A percentile compares a stretch with the other conserved stretches of the same genome.
Conservation (phyloP, 768 basidiomycete genomes). For the Cystofilobasidium macerans region DNA sequence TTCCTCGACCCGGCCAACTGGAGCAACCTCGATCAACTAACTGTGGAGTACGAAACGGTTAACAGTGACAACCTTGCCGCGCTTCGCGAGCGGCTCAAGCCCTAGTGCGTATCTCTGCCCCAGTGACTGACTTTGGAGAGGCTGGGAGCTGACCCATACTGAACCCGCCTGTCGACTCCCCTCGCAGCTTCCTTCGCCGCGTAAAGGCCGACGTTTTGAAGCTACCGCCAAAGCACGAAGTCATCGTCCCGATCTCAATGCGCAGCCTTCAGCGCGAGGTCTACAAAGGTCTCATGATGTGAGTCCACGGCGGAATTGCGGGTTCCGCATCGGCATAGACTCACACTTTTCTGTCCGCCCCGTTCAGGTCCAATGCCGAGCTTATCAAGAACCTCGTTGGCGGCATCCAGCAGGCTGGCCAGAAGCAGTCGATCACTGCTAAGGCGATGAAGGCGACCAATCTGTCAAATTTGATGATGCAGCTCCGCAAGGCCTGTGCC, state of each 20-base stretch:
- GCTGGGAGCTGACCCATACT: background rate
- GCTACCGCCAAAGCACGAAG: constrained; percentile 57
- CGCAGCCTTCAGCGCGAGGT: constrained; percentile 74
- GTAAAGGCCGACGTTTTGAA: constrained; percentile 86
- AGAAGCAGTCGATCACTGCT: background rate
- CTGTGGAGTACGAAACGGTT: constrained; percentile 63
- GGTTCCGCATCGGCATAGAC: too few relatives aligned
- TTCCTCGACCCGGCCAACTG: constrained; percentile 50
- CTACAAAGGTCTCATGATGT: constrained; percentile 56
- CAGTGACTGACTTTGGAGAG: background rate
- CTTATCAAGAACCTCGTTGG: constrained; percentile 5
- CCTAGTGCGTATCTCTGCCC: constrained; percentile 44
- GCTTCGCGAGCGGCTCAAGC: constrained; percentile 61
- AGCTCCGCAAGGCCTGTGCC: constrained; percentile 36
- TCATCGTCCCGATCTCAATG: constrained; percentile 72
- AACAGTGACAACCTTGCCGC: constrained; percentile 68
- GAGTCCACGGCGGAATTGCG: too few relatives aligned
- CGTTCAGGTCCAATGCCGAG: constrained; percentile 1
- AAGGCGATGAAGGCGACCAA: constrained; percentile 38
- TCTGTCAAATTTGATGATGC: constrained; percentile 76
- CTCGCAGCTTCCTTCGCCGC: constrained; percentile 60
- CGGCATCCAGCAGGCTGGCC: background rate
- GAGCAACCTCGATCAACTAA: constrained; percentile 61
- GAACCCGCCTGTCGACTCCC: too few relatives aligned
- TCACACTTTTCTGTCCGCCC: background rate